These are phyloP conservation scores for Fragaria nilgerrensis DNA, from an alignment of 306 rosid species.

Conservation along the genomic window DNA sequence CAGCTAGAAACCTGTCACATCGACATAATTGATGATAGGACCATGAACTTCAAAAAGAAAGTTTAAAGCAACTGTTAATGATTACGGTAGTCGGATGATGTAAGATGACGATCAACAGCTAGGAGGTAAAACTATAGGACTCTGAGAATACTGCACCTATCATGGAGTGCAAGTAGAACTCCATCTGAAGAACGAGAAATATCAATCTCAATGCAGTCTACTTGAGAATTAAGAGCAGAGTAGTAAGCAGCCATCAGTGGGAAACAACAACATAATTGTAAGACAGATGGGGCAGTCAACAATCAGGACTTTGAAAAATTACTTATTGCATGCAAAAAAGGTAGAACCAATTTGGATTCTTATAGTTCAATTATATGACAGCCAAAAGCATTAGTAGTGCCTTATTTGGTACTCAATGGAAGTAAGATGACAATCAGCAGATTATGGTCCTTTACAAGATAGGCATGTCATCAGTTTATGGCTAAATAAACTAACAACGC, in stretches of 20 bases:
- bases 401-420: background rate
- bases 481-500: background rate
- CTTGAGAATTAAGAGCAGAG: slow-evolving; percentile 59
- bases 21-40: too few relatives aligned
- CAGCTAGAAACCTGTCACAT: too few relatives aligned
- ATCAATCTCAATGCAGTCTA: slow-evolving; percentile 84
- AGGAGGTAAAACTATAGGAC: background rate
- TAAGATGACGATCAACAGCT: background rate
- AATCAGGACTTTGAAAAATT: background rate
- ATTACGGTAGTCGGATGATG: background rate
- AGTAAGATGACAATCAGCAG: background rate
- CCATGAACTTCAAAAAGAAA: background rate
- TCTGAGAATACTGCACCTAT: slow-evolving; percentile 48
- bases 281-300: background rate
- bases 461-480: background rate
- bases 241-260: slow-evolving; percentile 67
- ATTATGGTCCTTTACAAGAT: background rate
- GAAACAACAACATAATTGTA: background rate
- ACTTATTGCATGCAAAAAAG: background rate
- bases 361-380: background rate
- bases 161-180: slow-evolving; percentile 78
- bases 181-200: slow-evolving; percentile 87
- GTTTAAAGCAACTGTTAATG: background rate
- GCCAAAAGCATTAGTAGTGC: background rate
- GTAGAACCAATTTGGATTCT: background rate